Evolutionary conservation across 2,329 filamentous ascomycete species (phyloP).

Genomic region (Amauroascus niger): DNA sequence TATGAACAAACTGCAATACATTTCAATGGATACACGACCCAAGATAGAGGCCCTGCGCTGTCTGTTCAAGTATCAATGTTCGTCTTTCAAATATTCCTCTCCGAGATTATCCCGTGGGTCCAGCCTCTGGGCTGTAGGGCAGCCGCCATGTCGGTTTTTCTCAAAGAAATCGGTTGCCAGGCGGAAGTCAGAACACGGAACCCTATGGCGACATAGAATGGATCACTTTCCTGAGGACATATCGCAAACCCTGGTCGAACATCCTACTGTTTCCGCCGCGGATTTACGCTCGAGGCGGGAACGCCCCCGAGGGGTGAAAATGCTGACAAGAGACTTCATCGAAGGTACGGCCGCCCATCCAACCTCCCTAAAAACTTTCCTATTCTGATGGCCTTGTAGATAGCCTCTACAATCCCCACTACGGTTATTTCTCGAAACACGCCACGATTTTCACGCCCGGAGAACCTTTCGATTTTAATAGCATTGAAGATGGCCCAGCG

Average conservation of each 20-base stretch:
- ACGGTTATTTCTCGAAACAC: slow-evolving; percentile 94
- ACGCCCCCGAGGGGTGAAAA: slow-evolving; percentile 80
- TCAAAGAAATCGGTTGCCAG: neutral
- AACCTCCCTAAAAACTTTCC: neutral
- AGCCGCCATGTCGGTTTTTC: neutral
- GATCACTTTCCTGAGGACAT: slow-evolving; percentile 67
- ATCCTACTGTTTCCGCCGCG: slow-evolving; percentile 75
- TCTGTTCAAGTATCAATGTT: neutral
- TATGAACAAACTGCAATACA: neutral
- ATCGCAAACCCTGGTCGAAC: slow-evolving; percentile 67
- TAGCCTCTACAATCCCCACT: slow-evolving; percentile 85
- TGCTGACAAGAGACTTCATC: slow-evolving; percentile 95
- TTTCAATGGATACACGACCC: neutral
- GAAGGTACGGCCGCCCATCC: slow-evolving; percentile 54
- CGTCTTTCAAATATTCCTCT: neutral
- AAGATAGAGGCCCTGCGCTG: neutral
- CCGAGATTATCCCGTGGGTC: neutral
- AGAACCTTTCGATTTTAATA: slow-evolving; percentile 78
- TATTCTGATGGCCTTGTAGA: slow-evolving; percentile 44
- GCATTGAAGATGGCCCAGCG: slow-evolving; percentile 70
- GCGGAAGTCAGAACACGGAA: slow-evolving; percentile 41
- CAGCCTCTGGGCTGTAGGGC: neutral
- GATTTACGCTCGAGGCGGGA: slow-evolving; percentile 63
- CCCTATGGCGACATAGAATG: slow-evolving; percentile 76
- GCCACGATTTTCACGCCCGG: slow-evolving; percentile 92